Percentiles rank a stretch among this genome's conserved stretches.
phyloP scores from a whole-genome alignment of 2,329 filamentous ascomycete genomes.

The Pleomassaria siparia region DNA sequence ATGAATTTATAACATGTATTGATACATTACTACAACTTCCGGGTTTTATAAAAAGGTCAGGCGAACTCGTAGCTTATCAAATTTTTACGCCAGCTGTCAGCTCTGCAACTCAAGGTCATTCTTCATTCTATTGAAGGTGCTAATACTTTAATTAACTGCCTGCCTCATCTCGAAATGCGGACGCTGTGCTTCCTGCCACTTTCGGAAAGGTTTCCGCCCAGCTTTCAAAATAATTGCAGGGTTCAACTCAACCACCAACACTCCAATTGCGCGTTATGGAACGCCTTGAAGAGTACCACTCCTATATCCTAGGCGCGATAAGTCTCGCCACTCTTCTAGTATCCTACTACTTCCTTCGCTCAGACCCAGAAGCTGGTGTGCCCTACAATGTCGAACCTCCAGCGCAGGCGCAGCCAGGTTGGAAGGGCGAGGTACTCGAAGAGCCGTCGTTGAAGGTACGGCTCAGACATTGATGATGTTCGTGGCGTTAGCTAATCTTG shows the following conservation, averaged over 20 bases:
- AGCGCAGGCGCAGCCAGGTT: constrained; percentile 57
- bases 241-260: background rate
- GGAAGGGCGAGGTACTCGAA: constrained; percentile 60
- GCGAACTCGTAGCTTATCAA: no score
- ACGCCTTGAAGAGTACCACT: constrained; percentile 26
- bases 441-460: constrained; percentile 62
- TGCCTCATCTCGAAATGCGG: no score
- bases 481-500: background rate
- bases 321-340: constrained; percentile 22
- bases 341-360: constrained; percentile 27
- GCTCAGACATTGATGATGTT: constrained; percentile 2
- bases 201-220: background rate
- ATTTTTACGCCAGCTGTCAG: no score
- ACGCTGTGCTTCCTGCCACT: background rate
- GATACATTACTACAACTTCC: no score
- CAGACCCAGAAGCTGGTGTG: constrained; percentile 48
- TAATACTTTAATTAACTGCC: no score
- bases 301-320: constrained; percentile 23
- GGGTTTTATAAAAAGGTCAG: no score
- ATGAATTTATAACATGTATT: no score
- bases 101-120: no score
- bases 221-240: background rate
- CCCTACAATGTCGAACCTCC: constrained; percentile 64
- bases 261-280: constrained; percentile 16
- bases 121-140: no score